phyloP scores from a whole-genome alignment of 129 eudicot species.

The Centella asiatica region DNA sequence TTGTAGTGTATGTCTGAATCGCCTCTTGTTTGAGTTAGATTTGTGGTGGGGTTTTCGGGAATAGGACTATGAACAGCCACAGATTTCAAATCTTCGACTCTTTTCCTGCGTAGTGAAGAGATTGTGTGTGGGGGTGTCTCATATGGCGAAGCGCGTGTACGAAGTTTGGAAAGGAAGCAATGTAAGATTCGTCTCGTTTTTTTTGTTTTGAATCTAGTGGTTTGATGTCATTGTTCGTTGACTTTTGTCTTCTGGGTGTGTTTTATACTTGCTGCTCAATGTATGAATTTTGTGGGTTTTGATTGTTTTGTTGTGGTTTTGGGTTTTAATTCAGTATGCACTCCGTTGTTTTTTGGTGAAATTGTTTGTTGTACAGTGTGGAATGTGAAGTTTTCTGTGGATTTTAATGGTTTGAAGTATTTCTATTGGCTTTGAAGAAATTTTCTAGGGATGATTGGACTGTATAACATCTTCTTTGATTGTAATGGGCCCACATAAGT shows the following conservation, averaged over 20 bases:
- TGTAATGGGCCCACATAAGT: too few species aligned
- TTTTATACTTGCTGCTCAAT: slow-evolving; percentile 11
- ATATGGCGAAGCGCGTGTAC: slow-evolving; percentile 78
- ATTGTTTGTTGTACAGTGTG: too few species aligned
- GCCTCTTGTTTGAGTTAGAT: slow-evolving; percentile 7
- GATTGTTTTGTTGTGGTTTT: slow-evolving; percentile 6
- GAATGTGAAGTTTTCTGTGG: too few species aligned
- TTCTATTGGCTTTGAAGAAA: too few species aligned
- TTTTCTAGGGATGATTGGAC: too few species aligned
- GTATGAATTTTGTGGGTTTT: neutral
- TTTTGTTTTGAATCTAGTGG: neutral
- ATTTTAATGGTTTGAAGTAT: too few species aligned
- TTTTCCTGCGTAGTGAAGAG: slow-evolving; percentile 31
- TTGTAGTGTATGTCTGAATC: too few species aligned
- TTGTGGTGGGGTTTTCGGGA: slow-evolving; percentile 6
- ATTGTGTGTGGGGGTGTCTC: slow-evolving; percentile 17
- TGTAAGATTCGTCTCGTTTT: slow-evolving; percentile 44
- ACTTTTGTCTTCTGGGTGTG: slow-evolving; percentile 2
- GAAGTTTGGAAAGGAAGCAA: slow-evolving; percentile 90
- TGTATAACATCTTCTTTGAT: too few species aligned
- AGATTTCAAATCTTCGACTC: slow-evolving; percentile 45
- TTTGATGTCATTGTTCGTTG: neutral
- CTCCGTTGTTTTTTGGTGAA: too few species aligned
- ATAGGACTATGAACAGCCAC: slow-evolving; percentile 36
- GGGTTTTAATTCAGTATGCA: too few species aligned